These are phyloP conservation scores for Thermothelomyces thermophilus DNA, from an alignment of 2,329 filamentous ascomycete genomes.

Conservation along the genomic window DNA sequence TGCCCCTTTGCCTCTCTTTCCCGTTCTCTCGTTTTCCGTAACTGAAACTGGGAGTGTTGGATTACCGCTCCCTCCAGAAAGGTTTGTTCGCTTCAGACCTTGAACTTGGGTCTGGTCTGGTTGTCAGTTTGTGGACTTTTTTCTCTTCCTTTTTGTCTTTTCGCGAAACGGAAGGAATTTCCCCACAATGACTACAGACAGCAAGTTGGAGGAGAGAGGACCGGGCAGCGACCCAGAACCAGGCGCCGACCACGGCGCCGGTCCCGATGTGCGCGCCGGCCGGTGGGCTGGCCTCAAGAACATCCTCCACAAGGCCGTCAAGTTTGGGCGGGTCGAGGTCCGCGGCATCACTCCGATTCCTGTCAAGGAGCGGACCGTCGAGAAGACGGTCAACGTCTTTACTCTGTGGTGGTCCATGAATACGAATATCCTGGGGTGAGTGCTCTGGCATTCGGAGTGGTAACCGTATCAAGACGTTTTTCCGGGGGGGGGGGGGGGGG, in stretches of 20 bases:
- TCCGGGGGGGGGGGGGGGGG: too few species aligned
- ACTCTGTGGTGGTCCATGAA: slow-evolving; percentile 45
- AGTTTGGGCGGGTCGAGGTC: slow-evolving; percentile 35
- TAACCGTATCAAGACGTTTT: too few species aligned
- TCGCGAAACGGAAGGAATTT: slow-evolving; percentile 1
- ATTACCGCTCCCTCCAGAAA: too few species aligned
- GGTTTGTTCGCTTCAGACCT: too few species aligned
- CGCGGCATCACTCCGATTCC: slow-evolving; percentile 40
- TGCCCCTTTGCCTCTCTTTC: not conserved
- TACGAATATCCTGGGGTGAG: slow-evolving; percentile 40
- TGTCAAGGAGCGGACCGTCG: slow-evolving; percentile 35
- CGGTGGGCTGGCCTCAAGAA: slow-evolving; percentile 9
- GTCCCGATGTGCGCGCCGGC: not conserved
- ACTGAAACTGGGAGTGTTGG: too few species aligned
- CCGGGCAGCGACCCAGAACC: slow-evolving; percentile 3
- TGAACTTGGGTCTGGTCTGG: too few species aligned
- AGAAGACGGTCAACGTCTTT: slow-evolving; percentile 39
- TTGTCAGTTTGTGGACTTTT: too few species aligned
- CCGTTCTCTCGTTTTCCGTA: not conserved
- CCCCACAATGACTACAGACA: slow-evolving; percentile 7
- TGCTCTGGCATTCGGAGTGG: too few species aligned
- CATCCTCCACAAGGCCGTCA: slow-evolving; percentile 6
- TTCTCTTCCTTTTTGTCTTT: not conserved
- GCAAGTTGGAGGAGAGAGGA: not conserved
- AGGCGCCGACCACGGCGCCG: not conserved